Percentiles rank a stretch among this genome's conserved stretches.
phyloP scores from a whole-genome alignment of 2,329 filamentous ascomycete species.

The Aplosporella prunicola region DNA sequence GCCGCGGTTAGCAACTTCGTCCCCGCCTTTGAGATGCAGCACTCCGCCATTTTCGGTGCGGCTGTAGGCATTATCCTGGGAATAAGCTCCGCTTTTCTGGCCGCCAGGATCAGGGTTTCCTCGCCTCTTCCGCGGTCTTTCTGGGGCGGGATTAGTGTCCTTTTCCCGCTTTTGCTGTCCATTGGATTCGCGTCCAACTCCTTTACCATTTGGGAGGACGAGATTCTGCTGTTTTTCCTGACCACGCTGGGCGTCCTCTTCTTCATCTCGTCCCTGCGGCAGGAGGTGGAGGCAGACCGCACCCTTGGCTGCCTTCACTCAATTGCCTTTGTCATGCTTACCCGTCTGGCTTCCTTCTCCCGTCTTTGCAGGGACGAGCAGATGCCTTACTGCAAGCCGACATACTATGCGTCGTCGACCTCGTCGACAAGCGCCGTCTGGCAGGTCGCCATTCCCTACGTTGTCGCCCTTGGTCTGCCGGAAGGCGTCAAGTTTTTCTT shows the following conservation, averaged over 20 bases:
- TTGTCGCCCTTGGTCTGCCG: slow-evolving; percentile 63
- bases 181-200: slow-evolving; percentile 94
- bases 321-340: slow-evolving; percentile 67
- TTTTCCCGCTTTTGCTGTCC: slow-evolving; percentile 82
- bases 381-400: slow-evolving; percentile 92
- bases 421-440: slow-evolving; percentile 89
- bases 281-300: slow-evolving; percentile 56
- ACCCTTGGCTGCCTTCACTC: slow-evolving; percentile 78
- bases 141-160: slow-evolving; percentile 79
- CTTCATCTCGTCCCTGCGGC: slow-evolving; percentile 64
- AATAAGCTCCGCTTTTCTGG: slow-evolving; percentile 32
- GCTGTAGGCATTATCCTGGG: slow-evolving; percentile 32
- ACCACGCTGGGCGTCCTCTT: slow-evolving; percentile 75
- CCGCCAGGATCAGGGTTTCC: slow-evolving; percentile 32
- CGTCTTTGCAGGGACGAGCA: slow-evolving; percentile 95
- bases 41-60: slow-evolving; percentile 31
- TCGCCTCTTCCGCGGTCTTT: slow-evolving; percentile 59
- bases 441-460: slow-evolving; percentile 74
- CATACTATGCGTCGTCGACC: slow-evolving; percentile 84
- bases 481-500: slow-evolving; percentile 72
- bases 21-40: slow-evolving; percentile 30
- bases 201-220: slow-evolving; percentile 97
- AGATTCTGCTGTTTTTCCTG: slow-evolving; percentile 85
- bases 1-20: slow-evolving; percentile 37
- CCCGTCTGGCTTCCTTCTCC: slow-evolving; percentile 73